Base-by-base conservation (phyloP, 768 basidiomycete species). In the Suillus sp. region DNA sequence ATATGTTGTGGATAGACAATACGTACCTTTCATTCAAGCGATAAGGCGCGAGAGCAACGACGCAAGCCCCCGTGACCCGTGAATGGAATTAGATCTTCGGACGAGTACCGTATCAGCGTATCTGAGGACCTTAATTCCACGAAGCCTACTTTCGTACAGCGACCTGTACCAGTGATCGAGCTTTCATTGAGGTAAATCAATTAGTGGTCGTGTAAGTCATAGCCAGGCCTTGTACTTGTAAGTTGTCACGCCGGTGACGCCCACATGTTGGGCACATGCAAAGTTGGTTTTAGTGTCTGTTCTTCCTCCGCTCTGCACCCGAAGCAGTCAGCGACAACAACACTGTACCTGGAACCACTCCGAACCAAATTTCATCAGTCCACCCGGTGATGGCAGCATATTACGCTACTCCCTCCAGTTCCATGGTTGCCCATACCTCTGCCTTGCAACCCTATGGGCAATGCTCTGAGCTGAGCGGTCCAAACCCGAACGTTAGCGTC, bases 361-460 rank as follows among this genome's bases (percentile, higher is more conserved):
- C 25, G 25, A 38, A 38, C 25, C 25, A 57, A 57, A 30, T 18
- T 25, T 30, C 18, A 40, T 25, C 27, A 57, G 25, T 1, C 18
- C 38, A 18, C 38, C 25, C 25, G 25, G 56, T 40, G 37, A 75
- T 75, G 74, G 74, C 74, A 16, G 72, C 75, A 30, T 75, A 70
- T 68, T 75, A 75, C 48, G 69, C 66, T 43, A 60, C 37, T 34
- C 72, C 77, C 34, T 64, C 74, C 50, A 27, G 37, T 40, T 40
- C 57, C 8, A 53, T 71, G 32, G 57, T 77, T 30, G 68, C 74
- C n/a, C 74, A 77, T 61, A 70, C 69, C 4, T 76, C 72, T 9
- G 74, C 74, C 58, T 61, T 76, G 58, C 72, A 74, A 38, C 74
- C 75, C 48, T 77, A 75, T 66, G 65, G 64, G 25, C 67, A 68